These are phyloP conservation scores for Fusarium duplospermum DNA, from an alignment of 2,329 filamentous ascomycete species.

Conservation along the genomic window DNA sequence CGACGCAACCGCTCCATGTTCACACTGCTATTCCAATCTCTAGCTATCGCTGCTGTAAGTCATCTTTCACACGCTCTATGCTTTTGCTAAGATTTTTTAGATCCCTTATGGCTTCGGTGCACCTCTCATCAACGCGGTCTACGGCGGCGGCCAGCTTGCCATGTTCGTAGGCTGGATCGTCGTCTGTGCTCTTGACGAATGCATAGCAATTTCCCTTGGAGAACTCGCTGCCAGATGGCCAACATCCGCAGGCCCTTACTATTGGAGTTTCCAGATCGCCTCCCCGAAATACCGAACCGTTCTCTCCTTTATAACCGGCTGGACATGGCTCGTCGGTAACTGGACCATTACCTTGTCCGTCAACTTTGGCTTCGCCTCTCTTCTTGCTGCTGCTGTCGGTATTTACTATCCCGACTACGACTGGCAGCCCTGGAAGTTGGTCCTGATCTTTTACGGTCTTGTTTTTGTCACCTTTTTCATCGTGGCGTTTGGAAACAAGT, in stretches of 20 bases:
- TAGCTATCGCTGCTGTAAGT: constrained; percentile 45
- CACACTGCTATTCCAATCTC: constrained; percentile 43
- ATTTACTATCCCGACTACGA: constrained; percentile 71
- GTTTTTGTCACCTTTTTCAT: constrained; percentile 72
- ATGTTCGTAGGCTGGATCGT: constrained; percentile 77
- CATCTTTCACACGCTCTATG: accelerated
- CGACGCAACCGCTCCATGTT: constrained; percentile 44
- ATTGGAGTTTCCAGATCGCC: constrained; percentile 77
- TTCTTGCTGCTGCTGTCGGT: constrained; percentile 74
- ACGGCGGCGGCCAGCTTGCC: constrained; percentile 48
- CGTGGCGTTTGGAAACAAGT: constrained; percentile 69
- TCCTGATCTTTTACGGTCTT: constrained; percentile 77
- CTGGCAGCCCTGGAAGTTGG: constrained; percentile 75
- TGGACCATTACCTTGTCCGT: constrained; percentile 76
- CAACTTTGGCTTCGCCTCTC: constrained; percentile 75
- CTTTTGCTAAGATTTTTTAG: not conserved
- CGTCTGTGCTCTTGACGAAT: constrained; percentile 76
- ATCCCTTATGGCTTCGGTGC: constrained; percentile 43
- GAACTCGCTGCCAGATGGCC: constrained; percentile 77
- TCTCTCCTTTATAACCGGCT: constrained; percentile 78
- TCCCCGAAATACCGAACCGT: constrained; percentile 69
- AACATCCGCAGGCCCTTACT: constrained; percentile 73
- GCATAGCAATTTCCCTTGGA: constrained; percentile 76
- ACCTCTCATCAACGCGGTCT: constrained; percentile 39
- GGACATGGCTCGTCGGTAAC: constrained; percentile 79